phyloP scores from a whole-genome alignment of 2,329 filamentous ascomycete species.

The Cladosporium sp. region DNA sequence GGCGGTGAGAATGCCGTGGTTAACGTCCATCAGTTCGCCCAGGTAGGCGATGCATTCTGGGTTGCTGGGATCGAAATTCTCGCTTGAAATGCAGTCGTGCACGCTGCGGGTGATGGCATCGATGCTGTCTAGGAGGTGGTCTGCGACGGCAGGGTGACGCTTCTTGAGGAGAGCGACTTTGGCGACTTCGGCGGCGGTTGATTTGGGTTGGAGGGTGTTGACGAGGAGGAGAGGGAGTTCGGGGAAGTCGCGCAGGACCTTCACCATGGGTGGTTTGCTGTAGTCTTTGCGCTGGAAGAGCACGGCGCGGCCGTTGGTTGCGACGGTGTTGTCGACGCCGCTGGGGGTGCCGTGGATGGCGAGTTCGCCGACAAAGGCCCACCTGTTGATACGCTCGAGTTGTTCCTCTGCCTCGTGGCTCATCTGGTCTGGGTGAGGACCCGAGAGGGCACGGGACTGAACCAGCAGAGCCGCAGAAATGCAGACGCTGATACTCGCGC shows the following conservation, averaged over 20 bases:
- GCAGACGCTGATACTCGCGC: conserved; percentile 90
- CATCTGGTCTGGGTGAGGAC: conserved; percentile 88
- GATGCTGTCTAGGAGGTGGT: conserved; percentile 78
- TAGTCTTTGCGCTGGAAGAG: conserved; percentile 81
- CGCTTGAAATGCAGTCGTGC: conserved; percentile 48
- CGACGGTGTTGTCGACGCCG: conserved; percentile 94
- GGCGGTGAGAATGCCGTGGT: conserved; percentile 86
- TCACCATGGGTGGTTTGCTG: conserved; percentile 64
- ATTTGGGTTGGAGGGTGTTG: conserved; percentile 82
- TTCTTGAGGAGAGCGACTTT: conserved; percentile 74
- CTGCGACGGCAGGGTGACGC: conserved; percentile 70
- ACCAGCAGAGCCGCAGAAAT: conserved; percentile 71
- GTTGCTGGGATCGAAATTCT: conserved; percentile 63
- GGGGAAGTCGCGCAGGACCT: conserved; percentile 78
- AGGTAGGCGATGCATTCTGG: conserved; percentile 64
- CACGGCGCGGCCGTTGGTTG: conserved; percentile 89
- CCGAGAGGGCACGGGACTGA: conserved; percentile 81
- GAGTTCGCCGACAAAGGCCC: conserved; percentile 96
- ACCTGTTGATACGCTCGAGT: conserved; percentile 91
- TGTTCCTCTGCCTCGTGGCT: conserved; percentile 81
- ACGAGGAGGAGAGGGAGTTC: conserved; percentile 86
- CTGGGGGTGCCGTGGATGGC: conserved; percentile 97
- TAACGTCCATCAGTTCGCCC: conserved; percentile 86
- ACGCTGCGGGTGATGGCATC: conserved; percentile 64
- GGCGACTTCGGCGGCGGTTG: conserved; percentile 76